These are phyloP conservation scores for Hypoxylon sp. DNA, from an alignment of 2,329 filamentous ascomycete genomes.

Conservation along the genomic window DNA sequence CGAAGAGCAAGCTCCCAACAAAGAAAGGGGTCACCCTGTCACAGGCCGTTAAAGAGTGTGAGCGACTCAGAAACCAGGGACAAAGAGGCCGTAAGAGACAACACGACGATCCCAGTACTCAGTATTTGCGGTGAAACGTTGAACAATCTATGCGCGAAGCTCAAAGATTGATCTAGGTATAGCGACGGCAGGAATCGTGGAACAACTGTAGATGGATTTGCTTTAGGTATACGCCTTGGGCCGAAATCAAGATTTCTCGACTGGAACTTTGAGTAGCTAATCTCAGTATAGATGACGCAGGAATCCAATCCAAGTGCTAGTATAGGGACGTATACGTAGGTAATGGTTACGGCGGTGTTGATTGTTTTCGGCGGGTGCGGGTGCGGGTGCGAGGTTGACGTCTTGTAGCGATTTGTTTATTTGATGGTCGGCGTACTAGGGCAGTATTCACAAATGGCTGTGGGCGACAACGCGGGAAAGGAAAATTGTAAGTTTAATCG, in stretches of 20 bases:
- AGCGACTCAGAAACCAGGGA: slow-evolving; percentile 6
- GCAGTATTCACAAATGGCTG: slow-evolving; percentile 8
- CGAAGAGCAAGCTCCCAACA: slow-evolving; percentile 11
- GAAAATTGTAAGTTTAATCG: slow-evolving; percentile 21
- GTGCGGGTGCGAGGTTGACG: not conserved
- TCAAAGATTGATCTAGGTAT: slow-evolving; percentile 3
- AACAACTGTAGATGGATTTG: not conserved
- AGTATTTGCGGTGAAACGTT: not conserved
- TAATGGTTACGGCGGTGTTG: not conserved
- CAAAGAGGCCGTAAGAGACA: slow-evolving; percentile 13
- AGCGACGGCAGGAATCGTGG: slow-evolving; percentile 16
- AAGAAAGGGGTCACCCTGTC: slow-evolving; percentile 14
- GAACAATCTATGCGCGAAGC: slow-evolving; percentile 5
- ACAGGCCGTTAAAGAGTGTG: slow-evolving; percentile 8
- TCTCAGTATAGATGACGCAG: no score
- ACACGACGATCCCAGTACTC: not conserved
- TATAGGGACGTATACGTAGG: not conserved
- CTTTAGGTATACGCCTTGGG: not conserved
- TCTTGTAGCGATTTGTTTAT: slow-evolving; percentile 1
- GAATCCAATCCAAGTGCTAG: not conserved
- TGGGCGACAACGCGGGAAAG: slow-evolving; percentile 8
- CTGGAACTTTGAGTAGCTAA: not conserved
- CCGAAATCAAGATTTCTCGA: slow-evolving; percentile 1
- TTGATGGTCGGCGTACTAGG: not conserved
- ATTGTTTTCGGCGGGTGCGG: no score